A percentile compares a stretch with the other conserved stretches of the same genome.
Evolutionary conservation across 2,329 filamentous ascomycete genomes (phyloP).

Genomic region (Amauroascus verrucosus): DNA sequence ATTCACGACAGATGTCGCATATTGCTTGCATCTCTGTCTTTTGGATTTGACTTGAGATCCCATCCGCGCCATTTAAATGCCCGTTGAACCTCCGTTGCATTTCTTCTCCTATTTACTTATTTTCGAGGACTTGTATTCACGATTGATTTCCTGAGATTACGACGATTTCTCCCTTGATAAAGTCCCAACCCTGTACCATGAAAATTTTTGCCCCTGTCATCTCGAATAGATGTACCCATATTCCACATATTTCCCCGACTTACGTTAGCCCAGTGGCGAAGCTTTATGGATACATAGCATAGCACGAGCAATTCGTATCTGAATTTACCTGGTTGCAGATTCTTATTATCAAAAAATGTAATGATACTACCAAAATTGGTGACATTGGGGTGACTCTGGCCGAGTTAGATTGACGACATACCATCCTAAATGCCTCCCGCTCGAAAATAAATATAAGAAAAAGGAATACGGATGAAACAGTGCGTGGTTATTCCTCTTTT

Average conservation of each 20-base stretch:
- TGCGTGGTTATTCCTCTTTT: too few species aligned
- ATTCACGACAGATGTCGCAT: not conserved
- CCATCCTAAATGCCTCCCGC: too few species aligned
- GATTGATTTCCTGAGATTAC: not conserved
- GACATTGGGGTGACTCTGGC: too few species aligned
- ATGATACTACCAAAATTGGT: too few species aligned
- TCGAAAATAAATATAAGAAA: too few species aligned
- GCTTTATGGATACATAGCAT: not conserved
- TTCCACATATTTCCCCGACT: constrained; percentile 18
- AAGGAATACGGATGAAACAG: too few species aligned
- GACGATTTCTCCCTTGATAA: not conserved
- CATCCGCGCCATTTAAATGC: not conserved
- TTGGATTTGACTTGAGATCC: not conserved
- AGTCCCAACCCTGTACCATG: constrained; percentile 1
- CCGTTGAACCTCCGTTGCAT: not conserved
- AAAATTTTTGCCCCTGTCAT: constrained; percentile 13
- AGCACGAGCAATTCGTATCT: constrained; percentile 4
- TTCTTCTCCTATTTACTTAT: not conserved
- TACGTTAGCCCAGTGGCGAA: not conserved
- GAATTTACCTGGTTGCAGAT: too few species aligned
- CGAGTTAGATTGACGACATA: too few species aligned
- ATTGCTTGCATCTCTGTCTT: not conserved
- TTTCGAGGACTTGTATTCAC: constrained; percentile 10
- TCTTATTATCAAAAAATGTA: too few species aligned
- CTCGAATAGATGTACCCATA: constrained; percentile 32